Evolutionary conservation across 1,284 basidiomycete species (phyloP), one percentile per base, ranked within the genome.

Genomic region (Ganoderma multipileum): DNA sequence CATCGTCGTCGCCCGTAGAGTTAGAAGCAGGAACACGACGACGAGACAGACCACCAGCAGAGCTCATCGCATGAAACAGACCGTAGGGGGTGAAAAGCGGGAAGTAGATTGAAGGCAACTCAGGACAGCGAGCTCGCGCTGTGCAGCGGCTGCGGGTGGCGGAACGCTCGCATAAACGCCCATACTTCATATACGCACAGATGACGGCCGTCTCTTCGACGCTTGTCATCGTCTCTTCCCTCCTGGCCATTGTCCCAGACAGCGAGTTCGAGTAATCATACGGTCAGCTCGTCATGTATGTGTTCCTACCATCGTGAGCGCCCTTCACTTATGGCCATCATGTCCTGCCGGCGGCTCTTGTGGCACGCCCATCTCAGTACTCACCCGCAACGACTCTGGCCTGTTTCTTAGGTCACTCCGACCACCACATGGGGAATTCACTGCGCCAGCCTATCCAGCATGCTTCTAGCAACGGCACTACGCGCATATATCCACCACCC

Each of bases 41-140:
- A 69, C 87, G 82, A 63, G 85, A 87, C 70, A 89, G 84, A 59
- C 87, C 86, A 63, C 81, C 81, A 59, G 80, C 72, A 18, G 83
- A 78, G 72, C 73, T 81, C 83, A 84, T 84, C 61, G 77, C 75
- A 75, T 68, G 63, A 55, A 68, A 64, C 55, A 74, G 74, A 70
- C 63, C 36, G 58, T 54, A 65, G 39, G 55, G 47, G 33, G 63
- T 28, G 54, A 50, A 57, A 47, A 50, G 61, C 61, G 67, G 57
- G 41, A 58, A 47, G 63, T 63, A 58, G 58, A 41, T 60, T 39
- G 58, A 38, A 28, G 58, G 28, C 28, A 63, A 57, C 47, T 50
- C 26, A 23, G n/a, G 67, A 55, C 58, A 36, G 58, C 55, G 54
- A 65, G 65, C 59, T 47, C 36, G 23, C 50, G 23, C 28, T 23